These are phyloP conservation scores for Suhomyces chickasaworum DNA, from an alignment of 1,139 yeast species.

Conservation along the genomic window DNA sequence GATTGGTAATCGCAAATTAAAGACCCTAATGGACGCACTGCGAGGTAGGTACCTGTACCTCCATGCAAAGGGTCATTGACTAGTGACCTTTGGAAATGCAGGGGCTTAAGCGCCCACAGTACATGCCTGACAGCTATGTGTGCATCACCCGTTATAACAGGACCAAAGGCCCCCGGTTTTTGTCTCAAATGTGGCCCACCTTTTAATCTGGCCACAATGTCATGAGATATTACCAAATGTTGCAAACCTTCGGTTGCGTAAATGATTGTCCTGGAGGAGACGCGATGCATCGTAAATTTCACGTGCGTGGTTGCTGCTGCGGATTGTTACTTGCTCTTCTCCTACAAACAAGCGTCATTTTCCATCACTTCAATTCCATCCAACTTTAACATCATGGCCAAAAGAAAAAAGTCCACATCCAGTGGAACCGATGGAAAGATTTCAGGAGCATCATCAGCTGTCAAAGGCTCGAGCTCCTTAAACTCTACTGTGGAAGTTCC, in stretches of 20 bases:
- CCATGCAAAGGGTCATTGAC: background rate
- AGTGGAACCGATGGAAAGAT: background rate
- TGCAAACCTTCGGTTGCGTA: background rate
- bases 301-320: background rate
- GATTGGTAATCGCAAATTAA: background rate
- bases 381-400: conserved; percentile 5
- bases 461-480: background rate
- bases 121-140: background rate
- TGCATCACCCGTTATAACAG: background rate
- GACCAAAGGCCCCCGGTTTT: no score
- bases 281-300: background rate
- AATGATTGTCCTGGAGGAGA: background rate
- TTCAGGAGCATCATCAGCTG: background rate
- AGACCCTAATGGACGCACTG: background rate
- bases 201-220: background rate
- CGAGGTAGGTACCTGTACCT: no score
- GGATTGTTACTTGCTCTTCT: background rate
- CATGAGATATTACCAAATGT: background rate
- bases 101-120: background rate
- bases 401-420: conserved; percentile 6
- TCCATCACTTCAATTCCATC: background rate
- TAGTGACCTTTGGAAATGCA: background rate
- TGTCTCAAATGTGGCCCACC: no score
- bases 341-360: background rate
- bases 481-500: background rate